phyloP scores from a whole-genome alignment of 306 rosid genomes.

The Rosa rugosa region DNA sequence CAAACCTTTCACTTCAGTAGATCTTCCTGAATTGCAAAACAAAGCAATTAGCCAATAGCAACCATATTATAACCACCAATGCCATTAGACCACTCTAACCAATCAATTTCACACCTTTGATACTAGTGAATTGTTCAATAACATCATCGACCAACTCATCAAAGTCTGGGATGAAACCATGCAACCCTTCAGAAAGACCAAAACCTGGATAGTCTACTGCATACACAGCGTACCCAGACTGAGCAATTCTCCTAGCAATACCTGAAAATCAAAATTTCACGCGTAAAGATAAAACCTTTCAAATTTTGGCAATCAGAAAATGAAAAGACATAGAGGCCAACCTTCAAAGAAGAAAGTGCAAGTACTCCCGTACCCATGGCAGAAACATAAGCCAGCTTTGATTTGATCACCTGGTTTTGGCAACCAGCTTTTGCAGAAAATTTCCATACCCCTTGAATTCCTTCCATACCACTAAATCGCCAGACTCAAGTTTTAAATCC shows the following conservation, averaged over 20 bases:
- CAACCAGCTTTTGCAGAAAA: slow-evolving; percentile 79
- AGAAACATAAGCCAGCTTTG: slow-evolving; percentile 59
- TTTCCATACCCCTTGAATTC: slow-evolving; percentile 68
- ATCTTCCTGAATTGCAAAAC: slow-evolving; percentile 39
- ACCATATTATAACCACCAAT: neutral
- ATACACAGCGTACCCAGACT: slow-evolving; percentile 58
- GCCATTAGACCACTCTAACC: neutral
- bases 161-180: slow-evolving; percentile 66
- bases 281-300: too few species aligned
- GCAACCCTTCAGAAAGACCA: slow-evolving; percentile 77
- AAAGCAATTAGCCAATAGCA: neutral
- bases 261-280: slow-evolving; percentile 38
- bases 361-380: slow-evolving; percentile 83
- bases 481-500: neutral
- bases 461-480: slow-evolving; percentile 49
- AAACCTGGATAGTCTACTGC: slow-evolving; percentile 73
- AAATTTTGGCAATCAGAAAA: neutral
- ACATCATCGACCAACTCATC: slow-evolving; percentile 60
- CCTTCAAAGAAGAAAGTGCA: slow-evolving; percentile 86
- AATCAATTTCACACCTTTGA: slow-evolving; percentile 40
- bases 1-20: slow-evolving; percentile 63
- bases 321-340: slow-evolving; percentile 13
- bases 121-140: slow-evolving; percentile 49
- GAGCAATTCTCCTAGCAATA: slow-evolving; percentile 65
- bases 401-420: slow-evolving; percentile 46